Evolutionary conservation across 2,329 filamentous ascomycete species (phyloP), one percentile per base, ranked within the genome.

Genomic region (Setomelanomma holmii): DNA sequence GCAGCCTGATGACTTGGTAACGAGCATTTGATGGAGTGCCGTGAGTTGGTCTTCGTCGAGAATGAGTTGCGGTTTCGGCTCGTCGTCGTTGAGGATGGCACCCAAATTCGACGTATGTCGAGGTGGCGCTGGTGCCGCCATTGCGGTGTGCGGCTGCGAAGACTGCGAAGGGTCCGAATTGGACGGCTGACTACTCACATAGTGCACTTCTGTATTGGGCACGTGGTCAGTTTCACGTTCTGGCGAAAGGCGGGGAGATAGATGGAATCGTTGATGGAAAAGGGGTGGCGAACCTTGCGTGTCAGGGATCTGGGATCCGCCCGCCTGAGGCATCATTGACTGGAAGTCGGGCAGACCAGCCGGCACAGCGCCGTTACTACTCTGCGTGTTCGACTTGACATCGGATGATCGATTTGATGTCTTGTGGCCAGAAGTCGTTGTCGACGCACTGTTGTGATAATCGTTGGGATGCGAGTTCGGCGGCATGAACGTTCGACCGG

Each of bases 361-460:
- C 20, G 71, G 67, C 12, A 73, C 69, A 23, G 75, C 70, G 17
- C 89, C 89, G 55, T 92, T 91, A 2, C 88, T 90, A 52, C 84
- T 82, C 69, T 93, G 89, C 0, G 88, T 90, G 51, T 83, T 81
- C 68, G 93, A 89, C 0, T 89, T 90, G 69, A 88, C 88, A 71
- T 84, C 86, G 11, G 86, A 78, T 3, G 89, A 91, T 5, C 86
- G 84, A 55, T 89, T 86, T 1, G 90, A 91, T 2, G 90, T 93
- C 72, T 86, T 87, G 76, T 96, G 95, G n/a, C 87, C 86, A 3
- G 85, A 89, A 19, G 86, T 87, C 1, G 93, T 96, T 1, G 93
- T 96, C 2, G 92, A 96, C 1, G 92, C 93, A 66, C 96, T 92
- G 65, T 98, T 97, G 46, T 87, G 78, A 52, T 86, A 87, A 83